Percentiles rank a stretch among this genome's conserved stretches.
Conservation (phyloP, 129 eudicot species). For the Scalesia atractyloides region DNA sequence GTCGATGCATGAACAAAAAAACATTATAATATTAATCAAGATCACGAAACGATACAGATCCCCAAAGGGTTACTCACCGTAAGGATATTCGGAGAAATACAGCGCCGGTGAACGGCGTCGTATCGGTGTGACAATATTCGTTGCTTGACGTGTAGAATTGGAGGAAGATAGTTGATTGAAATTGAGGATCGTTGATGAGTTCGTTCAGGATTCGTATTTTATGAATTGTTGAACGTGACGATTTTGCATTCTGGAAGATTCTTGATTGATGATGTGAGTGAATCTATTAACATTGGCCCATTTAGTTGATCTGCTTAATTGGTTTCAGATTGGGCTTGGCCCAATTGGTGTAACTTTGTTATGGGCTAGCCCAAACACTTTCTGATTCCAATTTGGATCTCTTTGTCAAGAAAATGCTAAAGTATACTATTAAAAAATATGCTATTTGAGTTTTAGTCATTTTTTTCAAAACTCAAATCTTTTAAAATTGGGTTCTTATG, state of each 20-base stretch:
- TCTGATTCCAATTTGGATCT: too few relatives aligned
- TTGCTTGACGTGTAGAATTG: conserved; percentile 23
- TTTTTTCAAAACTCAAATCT: too few relatives aligned
- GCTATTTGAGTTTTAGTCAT: too few relatives aligned
- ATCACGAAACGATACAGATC: background rate
- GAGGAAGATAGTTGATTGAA: conserved; percentile 13
- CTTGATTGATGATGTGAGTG: background rate
- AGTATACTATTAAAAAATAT: too few relatives aligned
- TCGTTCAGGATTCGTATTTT: background rate
- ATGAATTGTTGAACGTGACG: conserved; percentile 1
- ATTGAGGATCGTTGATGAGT: conserved; percentile 12
- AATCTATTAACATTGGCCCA: background rate
- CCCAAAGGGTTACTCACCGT: conserved; percentile 17
- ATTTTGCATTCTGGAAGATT: conserved; percentile 22
- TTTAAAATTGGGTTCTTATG: too few relatives aligned
- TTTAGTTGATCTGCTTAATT: background rate
- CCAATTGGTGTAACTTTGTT: background rate
- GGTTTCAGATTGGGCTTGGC: background rate
- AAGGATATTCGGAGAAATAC: background rate
- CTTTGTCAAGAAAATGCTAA: too few relatives aligned
- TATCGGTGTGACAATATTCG: conserved; percentile 4
- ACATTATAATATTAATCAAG: conserved; percentile 11
- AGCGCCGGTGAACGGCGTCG: conserved; percentile 17
- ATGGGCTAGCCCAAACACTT: background rate
- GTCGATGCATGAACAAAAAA: background rate